Evolutionary conservation across 148 eudicot species (phyloP).

Genomic region (Vaccinium vitisidaea): DNA sequence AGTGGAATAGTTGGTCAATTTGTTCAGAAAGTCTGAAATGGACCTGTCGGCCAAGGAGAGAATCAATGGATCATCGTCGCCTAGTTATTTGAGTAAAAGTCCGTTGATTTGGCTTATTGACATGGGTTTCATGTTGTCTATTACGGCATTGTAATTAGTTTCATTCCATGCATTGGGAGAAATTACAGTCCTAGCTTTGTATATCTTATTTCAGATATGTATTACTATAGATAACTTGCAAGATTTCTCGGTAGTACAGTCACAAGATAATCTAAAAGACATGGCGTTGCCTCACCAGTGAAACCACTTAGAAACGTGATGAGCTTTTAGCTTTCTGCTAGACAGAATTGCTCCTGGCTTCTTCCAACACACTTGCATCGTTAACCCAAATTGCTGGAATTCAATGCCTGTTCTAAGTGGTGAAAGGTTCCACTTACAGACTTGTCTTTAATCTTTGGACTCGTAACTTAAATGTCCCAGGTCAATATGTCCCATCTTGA

Average conservation of each 20-base stretch:
- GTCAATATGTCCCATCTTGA: constrained; percentile 30
- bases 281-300: neutral
- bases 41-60: neutral
- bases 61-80: neutral
- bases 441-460: constrained; percentile 9
- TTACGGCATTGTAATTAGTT: neutral
- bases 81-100: neutral
- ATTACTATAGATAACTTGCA: neutral
- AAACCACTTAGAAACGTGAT: neutral
- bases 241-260: neutral
- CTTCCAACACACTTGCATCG: neutral
- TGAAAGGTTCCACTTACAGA: neutral
- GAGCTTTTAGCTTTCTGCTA: neutral
- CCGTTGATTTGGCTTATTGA: neutral
- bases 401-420: neutral
- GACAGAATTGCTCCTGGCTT: too few species aligned
- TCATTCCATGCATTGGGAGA: neutral
- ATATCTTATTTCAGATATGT: neutral
- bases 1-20: neutral
- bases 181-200: neutral
- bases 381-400: neutral
- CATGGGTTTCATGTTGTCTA: neutral
- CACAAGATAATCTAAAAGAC: neutral
- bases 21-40: neutral
- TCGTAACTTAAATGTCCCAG: constrained; percentile 21